Conservation (phyloP, 768 basidiomycete species). For the Myochromella boudieri region DNA sequence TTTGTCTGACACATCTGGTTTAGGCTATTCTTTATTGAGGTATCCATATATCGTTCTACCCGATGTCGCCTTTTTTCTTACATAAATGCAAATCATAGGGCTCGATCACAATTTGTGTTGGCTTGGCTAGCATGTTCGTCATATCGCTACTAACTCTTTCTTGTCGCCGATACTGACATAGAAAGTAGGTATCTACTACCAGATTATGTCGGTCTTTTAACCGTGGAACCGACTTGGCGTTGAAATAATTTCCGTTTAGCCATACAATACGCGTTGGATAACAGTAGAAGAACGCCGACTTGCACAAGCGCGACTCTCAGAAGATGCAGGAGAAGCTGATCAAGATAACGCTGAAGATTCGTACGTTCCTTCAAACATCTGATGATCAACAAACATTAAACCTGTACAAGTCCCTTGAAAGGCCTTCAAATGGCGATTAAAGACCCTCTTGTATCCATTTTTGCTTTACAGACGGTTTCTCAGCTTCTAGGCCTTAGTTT, state of each 20-base stretch:
- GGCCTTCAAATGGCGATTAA: constrained; percentile 58
- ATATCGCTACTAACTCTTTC: not conserved
- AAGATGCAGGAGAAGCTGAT: constrained; percentile 69
- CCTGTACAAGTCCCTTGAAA: constrained; percentile 36
- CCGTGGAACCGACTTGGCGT: not conserved
- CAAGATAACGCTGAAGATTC: constrained; percentile 56
- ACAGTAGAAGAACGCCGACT: constrained; percentile 47
- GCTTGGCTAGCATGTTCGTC: constrained; percentile 51
- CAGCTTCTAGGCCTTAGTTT: constrained; percentile 59
- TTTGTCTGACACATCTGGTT: not conserved
- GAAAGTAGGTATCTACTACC: constrained; percentile 54
- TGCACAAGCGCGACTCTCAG: constrained; percentile 66
- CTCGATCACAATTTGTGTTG: constrained; percentile 59
- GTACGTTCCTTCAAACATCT: constrained; percentile 33
- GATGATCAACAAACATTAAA: not conserved
- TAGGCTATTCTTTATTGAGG: constrained; percentile 75
- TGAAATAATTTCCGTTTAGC: constrained; percentile 31
- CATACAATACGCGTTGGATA: constrained; percentile 63
- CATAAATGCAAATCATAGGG: constrained; percentile 39
- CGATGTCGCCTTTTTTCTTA: not conserved
- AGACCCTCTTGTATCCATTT: constrained; percentile 54
- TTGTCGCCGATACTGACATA: not conserved
- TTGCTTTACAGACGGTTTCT: constrained; percentile 49
- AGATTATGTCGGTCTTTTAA: constrained; percentile 47
- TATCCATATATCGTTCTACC: constrained; percentile 15